Percentiles rank a stretch among this genome's conserved stretches.
phyloP scores from a whole-genome alignment of 73 alveolate genomes.

The Stentor roeselii region DNA sequence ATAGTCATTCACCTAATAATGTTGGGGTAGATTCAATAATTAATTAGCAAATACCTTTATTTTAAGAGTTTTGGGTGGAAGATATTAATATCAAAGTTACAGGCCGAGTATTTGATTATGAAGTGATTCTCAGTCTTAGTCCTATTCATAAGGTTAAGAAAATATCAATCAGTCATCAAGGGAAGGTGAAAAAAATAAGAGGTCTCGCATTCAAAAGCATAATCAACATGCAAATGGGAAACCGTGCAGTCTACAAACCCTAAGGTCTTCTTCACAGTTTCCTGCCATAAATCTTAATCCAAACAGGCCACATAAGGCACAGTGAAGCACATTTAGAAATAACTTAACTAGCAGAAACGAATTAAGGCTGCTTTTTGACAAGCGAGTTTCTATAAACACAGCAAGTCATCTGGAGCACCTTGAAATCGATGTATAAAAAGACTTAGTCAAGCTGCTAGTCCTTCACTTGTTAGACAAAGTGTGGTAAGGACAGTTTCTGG shows the following conservation, averaged over 20 bases:
- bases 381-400: conserved; percentile 67
- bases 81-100: conserved; percentile 66
- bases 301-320: conserved; percentile 85
- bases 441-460: conserved; percentile 66
- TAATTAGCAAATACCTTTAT: conserved; percentile 42
- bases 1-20: conserved; percentile 69
- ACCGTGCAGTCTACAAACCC: conserved; percentile 38
- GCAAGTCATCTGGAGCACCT: conserved; percentile 36
- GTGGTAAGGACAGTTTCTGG: conserved; percentile 66
- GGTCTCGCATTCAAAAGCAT: conserved; percentile 79
- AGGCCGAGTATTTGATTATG: conserved; percentile 83
- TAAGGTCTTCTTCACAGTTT: conserved; percentile 92
- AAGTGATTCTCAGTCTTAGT: conserved; percentile 56
- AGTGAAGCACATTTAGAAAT: conserved; percentile 82
- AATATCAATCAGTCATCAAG: conserved; percentile 72
- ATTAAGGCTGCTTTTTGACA: conserved; percentile 69
- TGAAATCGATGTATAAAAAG: conserved; percentile 69
- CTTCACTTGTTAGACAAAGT: conserved; percentile 73
- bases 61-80: conserved; percentile 73
- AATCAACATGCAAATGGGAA: conserved; percentile 17
- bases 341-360: conserved; percentile 81
- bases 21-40: conserved; percentile 54
- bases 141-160: conserved; percentile 66
- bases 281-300: conserved; percentile 96
- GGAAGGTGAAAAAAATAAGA: conserved; percentile 79